These are phyloP conservation scores for Hibiscus trionum DNA, from an alignment of 345 rosid species.

Conservation along the genomic window DNA sequence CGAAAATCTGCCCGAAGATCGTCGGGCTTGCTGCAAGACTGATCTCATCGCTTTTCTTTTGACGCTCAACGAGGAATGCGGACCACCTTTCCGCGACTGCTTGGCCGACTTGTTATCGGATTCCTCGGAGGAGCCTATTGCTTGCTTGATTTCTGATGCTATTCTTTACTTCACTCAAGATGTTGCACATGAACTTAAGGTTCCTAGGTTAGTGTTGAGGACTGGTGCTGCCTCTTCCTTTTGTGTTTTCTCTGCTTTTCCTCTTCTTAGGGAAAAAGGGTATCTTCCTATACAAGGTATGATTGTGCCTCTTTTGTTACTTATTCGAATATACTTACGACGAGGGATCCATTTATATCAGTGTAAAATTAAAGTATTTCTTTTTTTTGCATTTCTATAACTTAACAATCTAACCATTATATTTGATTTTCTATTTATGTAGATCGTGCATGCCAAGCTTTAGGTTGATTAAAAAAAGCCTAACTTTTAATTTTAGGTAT, in stretches of 20 bases:
- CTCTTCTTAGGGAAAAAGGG: slow-evolving; percentile 17
- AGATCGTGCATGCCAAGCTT: no score
- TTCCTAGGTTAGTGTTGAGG: slow-evolving; percentile 21
- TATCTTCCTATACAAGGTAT: slow-evolving; percentile 28
- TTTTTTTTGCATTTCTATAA: no score
- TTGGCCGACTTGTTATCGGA: slow-evolving; percentile 26
- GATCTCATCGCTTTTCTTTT: slow-evolving; percentile 21
- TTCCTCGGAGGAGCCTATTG: slow-evolving; percentile 16
- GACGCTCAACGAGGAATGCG: slow-evolving; percentile 27
- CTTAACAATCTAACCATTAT: no score
- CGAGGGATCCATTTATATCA: no score
- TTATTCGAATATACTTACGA: neutral
- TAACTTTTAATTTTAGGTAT: no score
- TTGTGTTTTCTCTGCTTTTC: slow-evolving; percentile 22
- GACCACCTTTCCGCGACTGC: slow-evolving; percentile 28
- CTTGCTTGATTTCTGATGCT: slow-evolving; percentile 32
- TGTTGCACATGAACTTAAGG: slow-evolving; percentile 18
- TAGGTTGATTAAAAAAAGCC: no score
- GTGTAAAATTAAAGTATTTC: no score
- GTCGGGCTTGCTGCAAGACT: neutral
- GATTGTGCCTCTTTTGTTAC: neutral
- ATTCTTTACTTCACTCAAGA: slow-evolving; percentile 23
- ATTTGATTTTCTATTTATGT: no score
- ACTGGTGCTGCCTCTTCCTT: slow-evolving; percentile 25
- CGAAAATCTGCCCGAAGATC: slow-evolving; percentile 11